Conservation (phyloP, 2,329 filamentous ascomycete species). For the Aureobasidium sp. region DNA sequence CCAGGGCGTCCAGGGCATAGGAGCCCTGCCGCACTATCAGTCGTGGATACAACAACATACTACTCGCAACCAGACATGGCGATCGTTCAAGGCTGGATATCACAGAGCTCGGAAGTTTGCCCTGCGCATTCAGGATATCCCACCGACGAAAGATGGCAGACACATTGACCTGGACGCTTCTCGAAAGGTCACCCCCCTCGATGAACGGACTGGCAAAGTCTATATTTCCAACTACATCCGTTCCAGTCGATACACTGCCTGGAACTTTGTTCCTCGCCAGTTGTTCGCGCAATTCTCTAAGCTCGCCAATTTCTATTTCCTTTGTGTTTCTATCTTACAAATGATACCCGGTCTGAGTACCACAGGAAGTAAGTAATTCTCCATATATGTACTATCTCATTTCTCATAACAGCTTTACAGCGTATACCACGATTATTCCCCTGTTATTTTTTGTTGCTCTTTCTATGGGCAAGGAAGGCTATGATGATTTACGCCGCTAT, state of each 20-base stretch:
- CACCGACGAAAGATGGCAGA: constrained; percentile 81
- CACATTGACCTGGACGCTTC: constrained; percentile 77
- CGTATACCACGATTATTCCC: constrained; percentile 98
- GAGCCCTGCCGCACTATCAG: constrained; percentile 43
- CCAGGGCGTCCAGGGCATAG: constrained; percentile 23
- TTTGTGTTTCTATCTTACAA: constrained; percentile 95
- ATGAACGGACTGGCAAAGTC: constrained; percentile 79
- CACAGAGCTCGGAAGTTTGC: constrained; percentile 54
- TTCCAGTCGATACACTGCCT: constrained; percentile 95
- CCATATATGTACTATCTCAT: no score
- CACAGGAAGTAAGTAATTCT: no score
- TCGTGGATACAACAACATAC: constrained; percentile 46
- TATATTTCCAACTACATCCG: constrained; percentile 98
- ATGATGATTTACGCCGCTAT: constrained; percentile 94
- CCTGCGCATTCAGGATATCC: constrained; percentile 75
- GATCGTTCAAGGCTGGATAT: constrained; percentile 41
- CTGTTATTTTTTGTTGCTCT: constrained; percentile 89
- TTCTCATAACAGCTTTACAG: no score
- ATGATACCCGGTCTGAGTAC: constrained; percentile 97
- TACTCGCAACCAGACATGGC: constrained; percentile 36
- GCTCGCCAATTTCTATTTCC: constrained; percentile 99
- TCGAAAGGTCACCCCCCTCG: constrained; percentile 65
- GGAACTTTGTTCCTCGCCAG: constrained; percentile 97
- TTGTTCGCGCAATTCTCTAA: constrained; percentile 99
- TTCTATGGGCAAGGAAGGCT: constrained; percentile 94